Conservation (phyloP, 164 flowering plant genomes). For the Vitis cinerea region DNA sequence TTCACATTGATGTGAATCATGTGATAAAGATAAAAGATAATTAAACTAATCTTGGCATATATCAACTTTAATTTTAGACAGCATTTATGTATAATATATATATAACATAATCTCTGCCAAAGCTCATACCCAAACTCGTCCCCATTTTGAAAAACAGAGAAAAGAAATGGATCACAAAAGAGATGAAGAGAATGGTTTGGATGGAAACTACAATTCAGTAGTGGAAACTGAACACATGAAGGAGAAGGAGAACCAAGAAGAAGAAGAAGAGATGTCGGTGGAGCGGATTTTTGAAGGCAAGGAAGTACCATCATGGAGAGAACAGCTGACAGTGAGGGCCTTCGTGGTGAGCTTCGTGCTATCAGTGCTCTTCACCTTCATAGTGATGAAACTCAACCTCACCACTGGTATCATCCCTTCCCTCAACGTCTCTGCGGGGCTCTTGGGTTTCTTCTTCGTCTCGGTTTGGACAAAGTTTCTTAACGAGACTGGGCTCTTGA, state of each 20-base stretch:
- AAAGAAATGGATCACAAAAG: too few species aligned
- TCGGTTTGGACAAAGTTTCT: constrained; percentile 19
- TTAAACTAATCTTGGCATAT: too few species aligned
- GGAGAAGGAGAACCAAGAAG: background rate
- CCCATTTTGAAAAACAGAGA: too few species aligned
- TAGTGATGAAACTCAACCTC: constrained; percentile 29
- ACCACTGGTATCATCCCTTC: constrained; percentile 28
- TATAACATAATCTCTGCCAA: too few species aligned
- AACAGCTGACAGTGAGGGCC: constrained; percentile 24
- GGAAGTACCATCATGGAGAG: constrained; percentile 25
- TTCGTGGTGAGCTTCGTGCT: constrained; percentile 14
- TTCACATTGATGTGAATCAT: too few species aligned
- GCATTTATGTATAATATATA: too few species aligned
- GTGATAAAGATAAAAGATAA: too few species aligned
- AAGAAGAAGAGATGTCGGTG: constrained; percentile 8
- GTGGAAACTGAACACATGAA: background rate
- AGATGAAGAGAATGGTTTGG: too few species aligned
- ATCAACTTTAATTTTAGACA: too few species aligned
- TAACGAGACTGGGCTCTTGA: constrained; percentile 10
- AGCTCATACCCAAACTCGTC: too few species aligned
- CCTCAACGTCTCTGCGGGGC: constrained; percentile 27
- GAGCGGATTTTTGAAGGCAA: constrained; percentile 15
- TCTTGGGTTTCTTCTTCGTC: constrained; percentile 23
- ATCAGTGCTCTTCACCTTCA: constrained; percentile 18
- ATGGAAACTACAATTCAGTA: too few species aligned